Evolutionary conservation across 352 stramenopile species (phyloP).

Genomic region (Phytophthora fragariaefolia): DNA sequence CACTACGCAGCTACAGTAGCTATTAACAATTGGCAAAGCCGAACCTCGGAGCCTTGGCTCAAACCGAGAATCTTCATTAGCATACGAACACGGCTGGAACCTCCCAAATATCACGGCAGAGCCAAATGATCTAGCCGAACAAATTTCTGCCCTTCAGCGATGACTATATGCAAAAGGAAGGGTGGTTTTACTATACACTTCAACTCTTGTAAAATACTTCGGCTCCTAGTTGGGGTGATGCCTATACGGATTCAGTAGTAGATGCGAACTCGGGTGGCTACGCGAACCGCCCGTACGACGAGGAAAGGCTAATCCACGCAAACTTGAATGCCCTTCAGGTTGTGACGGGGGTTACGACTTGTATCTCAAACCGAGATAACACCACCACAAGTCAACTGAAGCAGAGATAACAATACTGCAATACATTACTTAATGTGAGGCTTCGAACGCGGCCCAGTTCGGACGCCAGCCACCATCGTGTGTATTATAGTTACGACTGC

Average conservation of each 20-base stretch:
- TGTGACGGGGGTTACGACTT: no score
- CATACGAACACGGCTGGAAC: background rate
- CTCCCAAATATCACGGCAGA: background rate
- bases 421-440: background rate
- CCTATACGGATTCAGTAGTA: conserved; percentile 28
- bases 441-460: conserved; percentile 2
- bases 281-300: background rate
- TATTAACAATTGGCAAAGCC: no score
- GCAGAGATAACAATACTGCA: no score
- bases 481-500: conserved; percentile 37
- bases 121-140: background rate
- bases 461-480: conserved; percentile 29
- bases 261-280: conserved; percentile 11
- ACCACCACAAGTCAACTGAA: no score
- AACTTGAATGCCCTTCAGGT: background rate
- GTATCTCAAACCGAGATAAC: no score
- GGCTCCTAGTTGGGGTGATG: conserved; percentile 1
- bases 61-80: background rate
- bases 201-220: conserved; percentile 1
- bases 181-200: background rate
- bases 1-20: no score
- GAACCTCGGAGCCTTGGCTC: no score
- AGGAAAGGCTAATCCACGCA: background rate
- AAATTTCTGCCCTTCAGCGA: conserved; percentile 7
- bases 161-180: conserved; percentile 5